Evolutionary conservation across 495 filamentous ascomycete genomes (phyloP).

Genomic region (Talaromyces wortmannii): DNA sequence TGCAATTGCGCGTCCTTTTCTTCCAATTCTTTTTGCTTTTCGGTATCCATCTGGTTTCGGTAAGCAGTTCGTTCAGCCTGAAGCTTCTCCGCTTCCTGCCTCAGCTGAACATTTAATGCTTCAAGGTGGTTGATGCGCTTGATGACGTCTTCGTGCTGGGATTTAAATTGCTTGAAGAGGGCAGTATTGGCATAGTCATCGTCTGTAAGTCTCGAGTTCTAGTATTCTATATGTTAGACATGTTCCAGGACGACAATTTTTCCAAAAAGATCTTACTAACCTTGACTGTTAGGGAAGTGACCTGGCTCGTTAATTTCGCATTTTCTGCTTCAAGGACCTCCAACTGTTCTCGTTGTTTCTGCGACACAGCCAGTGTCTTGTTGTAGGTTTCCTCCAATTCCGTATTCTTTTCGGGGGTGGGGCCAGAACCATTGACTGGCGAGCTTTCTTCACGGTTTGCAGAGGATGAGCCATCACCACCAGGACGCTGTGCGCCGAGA

Average conservation of each 20-base stretch:
- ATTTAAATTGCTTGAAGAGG: slow-evolving; percentile 84
- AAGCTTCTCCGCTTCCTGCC: slow-evolving; percentile 76
- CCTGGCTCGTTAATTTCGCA: slow-evolving; percentile 66
- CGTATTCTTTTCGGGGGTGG: slow-evolving; percentile 38
- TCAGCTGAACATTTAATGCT: slow-evolving; percentile 76
- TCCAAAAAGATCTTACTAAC: slow-evolving; percentile 14
- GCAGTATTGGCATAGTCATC: slow-evolving; percentile 92
- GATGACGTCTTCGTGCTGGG: slow-evolving; percentile 86
- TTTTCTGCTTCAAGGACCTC: slow-evolving; percentile 74
- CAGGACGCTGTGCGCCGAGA: slow-evolving; percentile 48
- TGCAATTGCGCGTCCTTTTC: slow-evolving; percentile 78
- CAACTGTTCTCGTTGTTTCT: slow-evolving; percentile 82
- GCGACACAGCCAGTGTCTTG: slow-evolving; percentile 64
- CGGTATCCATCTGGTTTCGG: slow-evolving; percentile 69
- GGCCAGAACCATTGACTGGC: slow-evolving; percentile 44
- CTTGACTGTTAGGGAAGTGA: slow-evolving; percentile 63
- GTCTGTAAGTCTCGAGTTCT: slow-evolving; percentile 68
- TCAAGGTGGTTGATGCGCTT: slow-evolving; percentile 87
- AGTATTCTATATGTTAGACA: neutral
- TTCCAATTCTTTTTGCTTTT: slow-evolving; percentile 57
- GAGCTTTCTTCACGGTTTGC: slow-evolving; percentile 49
- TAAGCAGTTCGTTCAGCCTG: slow-evolving; percentile 80
- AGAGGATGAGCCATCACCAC: slow-evolving; percentile 39
- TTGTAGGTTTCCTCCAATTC: slow-evolving; percentile 64
- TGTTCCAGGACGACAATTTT: neutral